Percentiles rank a stretch among this genome's conserved stretches.
phyloP scores from a whole-genome alignment of 2,329 filamentous ascomycete genomes.

The Talaromyces sp. region DNA sequence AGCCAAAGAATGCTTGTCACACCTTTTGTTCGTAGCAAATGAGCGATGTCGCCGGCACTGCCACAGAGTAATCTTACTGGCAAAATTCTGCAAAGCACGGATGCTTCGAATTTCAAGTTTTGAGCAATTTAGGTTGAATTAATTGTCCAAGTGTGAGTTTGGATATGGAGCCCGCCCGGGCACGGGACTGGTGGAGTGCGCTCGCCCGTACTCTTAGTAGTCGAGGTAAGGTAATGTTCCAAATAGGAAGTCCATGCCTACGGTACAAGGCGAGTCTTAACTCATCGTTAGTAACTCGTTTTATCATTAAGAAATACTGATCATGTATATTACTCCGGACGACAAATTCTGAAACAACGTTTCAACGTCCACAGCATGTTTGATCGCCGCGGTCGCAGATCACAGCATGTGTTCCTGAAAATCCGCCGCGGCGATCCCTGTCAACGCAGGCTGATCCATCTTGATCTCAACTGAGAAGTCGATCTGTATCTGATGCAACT shows the following conservation, averaged over 20 bases:
- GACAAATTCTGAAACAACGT: not conserved
- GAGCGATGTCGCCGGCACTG: slow-evolving; percentile 6
- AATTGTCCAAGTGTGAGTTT: not conserved
- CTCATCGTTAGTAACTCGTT: not conserved
- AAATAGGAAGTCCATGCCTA: not conserved
- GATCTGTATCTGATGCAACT: not conserved
- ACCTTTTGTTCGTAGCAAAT: not conserved
- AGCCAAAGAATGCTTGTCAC: slow-evolving; percentile 4
- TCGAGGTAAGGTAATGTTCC: not conserved
- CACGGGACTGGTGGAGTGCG: not conserved
- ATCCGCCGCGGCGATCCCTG: slow-evolving; percentile 19
- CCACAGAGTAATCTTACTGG: slow-evolving; percentile 1
- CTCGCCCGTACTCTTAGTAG: not conserved
- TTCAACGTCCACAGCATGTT: slow-evolving; percentile 1
- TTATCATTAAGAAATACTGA: no score
- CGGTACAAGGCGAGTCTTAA: not conserved
- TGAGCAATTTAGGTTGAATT: not conserved
- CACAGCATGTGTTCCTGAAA: slow-evolving; percentile 17
- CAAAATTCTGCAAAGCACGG: not conserved
- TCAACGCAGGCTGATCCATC: slow-evolving; percentile 17
- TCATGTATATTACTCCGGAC: no score
- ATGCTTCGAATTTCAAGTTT: not conserved
- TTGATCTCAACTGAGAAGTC: slow-evolving; percentile 11
- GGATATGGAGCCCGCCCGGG: not conserved
- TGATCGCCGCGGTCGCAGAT: slow-evolving; percentile 16